A percentile compares a stretch with the other conserved stretches of the same genome.
Evolutionary conservation across 2,329 filamentous ascomycete genomes (phyloP).

Genomic region (Fusarium xylarioides): DNA sequence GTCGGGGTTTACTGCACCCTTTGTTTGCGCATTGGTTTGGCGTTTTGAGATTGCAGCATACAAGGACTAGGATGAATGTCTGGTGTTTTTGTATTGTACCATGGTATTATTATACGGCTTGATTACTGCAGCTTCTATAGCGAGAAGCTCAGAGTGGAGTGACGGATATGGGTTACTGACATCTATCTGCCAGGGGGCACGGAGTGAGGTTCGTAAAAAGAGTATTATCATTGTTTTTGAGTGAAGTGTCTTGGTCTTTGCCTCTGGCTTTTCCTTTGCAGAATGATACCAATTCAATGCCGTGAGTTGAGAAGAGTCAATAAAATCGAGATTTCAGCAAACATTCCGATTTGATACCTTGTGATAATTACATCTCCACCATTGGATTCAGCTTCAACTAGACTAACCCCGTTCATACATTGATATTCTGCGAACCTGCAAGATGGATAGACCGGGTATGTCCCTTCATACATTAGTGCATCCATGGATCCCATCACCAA

Average conservation of each 20-base stretch:
- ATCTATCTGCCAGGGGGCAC: conserved; percentile 16
- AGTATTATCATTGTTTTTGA: conserved; percentile 22
- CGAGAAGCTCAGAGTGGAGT: conserved; percentile 28
- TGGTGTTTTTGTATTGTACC: conserved; percentile 34
- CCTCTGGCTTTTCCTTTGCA: neutral
- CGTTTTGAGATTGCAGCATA: conserved; percentile 34
- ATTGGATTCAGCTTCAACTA: neutral
- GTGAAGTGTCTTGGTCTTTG: conserved; percentile 11
- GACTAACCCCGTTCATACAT: conserved; percentile 4
- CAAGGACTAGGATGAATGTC: conserved; percentile 27
- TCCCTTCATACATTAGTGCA: conserved; percentile 26
- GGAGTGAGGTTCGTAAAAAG: conserved; percentile 41
- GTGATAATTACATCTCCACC: neutral
- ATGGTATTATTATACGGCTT: conserved; percentile 28
- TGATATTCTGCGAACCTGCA: conserved; percentile 11
- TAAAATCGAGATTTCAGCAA: neutral
- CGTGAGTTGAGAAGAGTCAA: neutral
- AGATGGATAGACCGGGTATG: conserved; percentile 13
- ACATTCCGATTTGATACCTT: neutral
- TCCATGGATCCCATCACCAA: conserved; percentile 8
- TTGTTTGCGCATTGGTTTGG: conserved; percentile 28
- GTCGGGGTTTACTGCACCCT: conserved; percentile 9
- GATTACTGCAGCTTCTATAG: conserved; percentile 20
- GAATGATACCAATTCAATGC: conserved; percentile 3
- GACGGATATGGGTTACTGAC: conserved; percentile 15